Conservation (phyloP, 2,329 filamentous ascomycete genomes). For the Curvularia sp. region DNA sequence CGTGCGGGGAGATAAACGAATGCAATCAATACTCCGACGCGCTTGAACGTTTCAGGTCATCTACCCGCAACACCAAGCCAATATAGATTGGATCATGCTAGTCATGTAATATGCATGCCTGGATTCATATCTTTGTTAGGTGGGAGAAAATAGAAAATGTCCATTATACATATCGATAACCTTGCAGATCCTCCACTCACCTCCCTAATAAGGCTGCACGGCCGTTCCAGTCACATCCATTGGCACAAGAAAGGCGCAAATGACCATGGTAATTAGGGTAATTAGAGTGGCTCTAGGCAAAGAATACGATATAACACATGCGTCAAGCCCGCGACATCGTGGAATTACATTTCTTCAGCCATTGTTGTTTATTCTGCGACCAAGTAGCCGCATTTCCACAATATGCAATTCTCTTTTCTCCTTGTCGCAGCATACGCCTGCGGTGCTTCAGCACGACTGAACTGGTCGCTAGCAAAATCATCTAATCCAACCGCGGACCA, state of each 20-base stretch:
- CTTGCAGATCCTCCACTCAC: conserved; percentile 3
- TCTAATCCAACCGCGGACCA: conserved; percentile 42
- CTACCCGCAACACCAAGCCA: conserved; percentile 16
- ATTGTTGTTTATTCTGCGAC: not conserved
- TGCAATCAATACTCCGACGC: conserved; percentile 17
- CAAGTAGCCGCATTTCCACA: conserved; percentile 1
- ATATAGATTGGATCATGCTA: conserved; percentile 10
- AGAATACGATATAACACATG: conserved; percentile 3
- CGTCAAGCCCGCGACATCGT: not conserved
- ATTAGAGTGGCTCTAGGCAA: not conserved
- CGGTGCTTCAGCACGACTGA: conserved; percentile 32
- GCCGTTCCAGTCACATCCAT: conserved; percentile 5
- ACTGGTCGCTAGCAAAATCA: conserved; percentile 38
- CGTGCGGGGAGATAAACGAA: conserved; percentile 11
- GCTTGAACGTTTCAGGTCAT: conserved; percentile 17
- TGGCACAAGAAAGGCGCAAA: not conserved
- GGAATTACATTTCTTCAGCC: not conserved
- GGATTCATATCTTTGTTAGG: not conserved
- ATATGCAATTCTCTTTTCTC: conserved; percentile 35
- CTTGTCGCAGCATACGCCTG: conserved; percentile 29
- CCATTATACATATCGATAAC: conserved; percentile 1
- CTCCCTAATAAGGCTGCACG: conserved; percentile 7
- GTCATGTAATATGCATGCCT: conserved; percentile 3
- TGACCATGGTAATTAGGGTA: not conserved
- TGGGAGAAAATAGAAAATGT: not conserved